Conservation (phyloP, 768 basidiomycete species). For the Hypsizygus marmoreus region DNA sequence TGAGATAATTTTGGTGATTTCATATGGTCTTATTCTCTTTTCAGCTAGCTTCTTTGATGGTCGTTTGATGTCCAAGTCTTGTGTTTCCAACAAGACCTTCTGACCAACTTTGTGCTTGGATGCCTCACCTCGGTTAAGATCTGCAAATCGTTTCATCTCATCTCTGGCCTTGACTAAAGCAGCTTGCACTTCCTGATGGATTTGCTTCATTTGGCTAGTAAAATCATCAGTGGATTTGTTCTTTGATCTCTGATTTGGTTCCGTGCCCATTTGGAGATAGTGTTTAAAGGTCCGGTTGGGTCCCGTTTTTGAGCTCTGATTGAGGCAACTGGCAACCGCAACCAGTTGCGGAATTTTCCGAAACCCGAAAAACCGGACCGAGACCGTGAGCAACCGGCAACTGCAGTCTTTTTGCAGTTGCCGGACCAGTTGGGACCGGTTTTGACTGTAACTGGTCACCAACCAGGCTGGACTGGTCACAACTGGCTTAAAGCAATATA, state of each 20-base stretch:
- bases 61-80: conserved; percentile 12
- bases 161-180: conserved; percentile 16
- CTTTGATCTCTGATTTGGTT: conserved; percentile 7
- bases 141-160: conserved; percentile 15
- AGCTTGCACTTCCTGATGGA: conserved; percentile 10
- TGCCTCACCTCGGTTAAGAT: neutral
- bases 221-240: conserved; percentile 16
- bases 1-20: conserved; percentile 12
- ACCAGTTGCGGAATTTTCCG: too few species aligned
- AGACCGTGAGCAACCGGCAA: too few species aligned
- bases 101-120: conserved; percentile 15
- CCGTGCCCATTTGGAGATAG: conserved; percentile 19
- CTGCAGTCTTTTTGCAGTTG: too few species aligned
- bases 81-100: conserved; percentile 16
- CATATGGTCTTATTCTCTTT: conserved; percentile 20
- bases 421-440: too few species aligned
- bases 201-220: conserved; percentile 16
- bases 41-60: conserved; percentile 21
- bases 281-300: too few species aligned
- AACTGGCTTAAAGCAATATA: too few species aligned
- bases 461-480: too few species aligned
- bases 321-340: too few species aligned
- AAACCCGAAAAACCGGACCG: too few species aligned
- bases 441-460: too few species aligned
- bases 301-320: too few species aligned